Percentiles rank a stretch among this genome's conserved stretches.
These are phyloP conservation scores for Austropuccinia psidii DNA, from an alignment of 1,284 basidiomycete species.

Conservation along the genomic window DNA sequence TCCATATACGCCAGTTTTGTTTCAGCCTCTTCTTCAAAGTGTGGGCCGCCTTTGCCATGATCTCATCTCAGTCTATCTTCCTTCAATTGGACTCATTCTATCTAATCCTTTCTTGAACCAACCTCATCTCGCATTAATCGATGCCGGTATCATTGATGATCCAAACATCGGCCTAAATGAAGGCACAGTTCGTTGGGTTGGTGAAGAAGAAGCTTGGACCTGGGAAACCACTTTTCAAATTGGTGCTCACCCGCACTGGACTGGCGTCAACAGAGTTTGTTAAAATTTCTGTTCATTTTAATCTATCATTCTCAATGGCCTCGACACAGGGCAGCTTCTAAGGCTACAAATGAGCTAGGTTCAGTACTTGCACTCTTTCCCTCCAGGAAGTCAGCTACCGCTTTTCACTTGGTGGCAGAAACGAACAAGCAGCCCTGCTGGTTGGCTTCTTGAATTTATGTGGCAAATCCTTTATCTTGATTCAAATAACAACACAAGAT, in stretches of 20 bases:
- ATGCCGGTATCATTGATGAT: constrained; percentile 40
- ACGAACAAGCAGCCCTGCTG: constrained; percentile 66
- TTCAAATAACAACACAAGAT: constrained; percentile 70
- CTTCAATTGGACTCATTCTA: too few relatives aligned
- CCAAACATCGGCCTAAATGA: constrained; percentile 27
- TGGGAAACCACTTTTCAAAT: not conserved
- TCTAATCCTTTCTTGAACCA: constrained; percentile 39
- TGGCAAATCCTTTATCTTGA: constrained; percentile 62
- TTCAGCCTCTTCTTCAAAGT: too few relatives aligned
- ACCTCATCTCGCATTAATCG: constrained; percentile 40
- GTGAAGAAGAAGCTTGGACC: not conserved
- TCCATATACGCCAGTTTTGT: too few relatives aligned
- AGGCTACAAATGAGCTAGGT: not conserved
- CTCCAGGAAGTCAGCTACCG: constrained; percentile 71
- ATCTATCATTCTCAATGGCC: too few relatives aligned
- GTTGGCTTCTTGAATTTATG: constrained; percentile 75
- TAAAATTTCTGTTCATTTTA: too few relatives aligned
- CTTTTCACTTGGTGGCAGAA: constrained; percentile 72
- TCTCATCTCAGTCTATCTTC: too few relatives aligned
- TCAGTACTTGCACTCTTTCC: constrained; percentile 53
- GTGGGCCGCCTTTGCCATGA: too few relatives aligned
- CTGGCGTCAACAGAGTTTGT: constrained; percentile 11
- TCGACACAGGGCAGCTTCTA: constrained; percentile 33
- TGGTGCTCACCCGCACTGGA: too few relatives aligned
- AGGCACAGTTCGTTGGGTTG: not conserved